These are phyloP conservation scores for Rhododendron henanense DNA, from an alignment of 148 eudicot species.

Conservation along the genomic window DNA sequence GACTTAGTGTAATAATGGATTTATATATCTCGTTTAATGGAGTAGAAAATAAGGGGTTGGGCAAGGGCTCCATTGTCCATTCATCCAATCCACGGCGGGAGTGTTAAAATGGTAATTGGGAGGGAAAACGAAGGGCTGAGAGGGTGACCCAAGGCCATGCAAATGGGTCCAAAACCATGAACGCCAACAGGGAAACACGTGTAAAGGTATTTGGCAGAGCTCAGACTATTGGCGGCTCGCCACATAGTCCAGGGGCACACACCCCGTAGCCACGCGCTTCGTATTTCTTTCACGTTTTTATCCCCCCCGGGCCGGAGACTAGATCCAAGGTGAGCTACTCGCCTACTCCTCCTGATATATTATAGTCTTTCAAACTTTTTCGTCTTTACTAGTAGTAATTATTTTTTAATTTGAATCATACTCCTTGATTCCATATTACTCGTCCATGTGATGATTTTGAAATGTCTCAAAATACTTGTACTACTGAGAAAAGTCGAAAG, in stretches of 20 bases:
- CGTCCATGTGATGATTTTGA: no score
- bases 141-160: background rate
- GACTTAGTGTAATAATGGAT: no score
- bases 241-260: background rate
- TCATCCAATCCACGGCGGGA: background rate
- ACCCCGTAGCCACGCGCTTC: background rate
- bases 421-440: no score
- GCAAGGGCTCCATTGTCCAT: background rate
- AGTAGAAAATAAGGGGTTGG: background rate
- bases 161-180: slow-evolving; percentile 9
- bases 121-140: background rate
- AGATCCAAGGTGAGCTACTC: no score
- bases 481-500: no score
- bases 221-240: slow-evolving; percentile 16
- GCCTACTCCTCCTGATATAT: no score
- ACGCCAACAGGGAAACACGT: background rate
- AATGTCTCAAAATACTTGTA: no score
- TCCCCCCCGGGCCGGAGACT: no score
- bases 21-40: no score
- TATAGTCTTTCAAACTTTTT: no score
- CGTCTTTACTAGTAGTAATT: no score
- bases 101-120: background rate
- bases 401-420: no score
- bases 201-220: background rate
- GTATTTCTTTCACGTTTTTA: background rate